These are phyloP conservation scores for Adansonia gregorii DNA, from an alignment of 441 rosid genomes.

Conservation along the genomic window DNA sequence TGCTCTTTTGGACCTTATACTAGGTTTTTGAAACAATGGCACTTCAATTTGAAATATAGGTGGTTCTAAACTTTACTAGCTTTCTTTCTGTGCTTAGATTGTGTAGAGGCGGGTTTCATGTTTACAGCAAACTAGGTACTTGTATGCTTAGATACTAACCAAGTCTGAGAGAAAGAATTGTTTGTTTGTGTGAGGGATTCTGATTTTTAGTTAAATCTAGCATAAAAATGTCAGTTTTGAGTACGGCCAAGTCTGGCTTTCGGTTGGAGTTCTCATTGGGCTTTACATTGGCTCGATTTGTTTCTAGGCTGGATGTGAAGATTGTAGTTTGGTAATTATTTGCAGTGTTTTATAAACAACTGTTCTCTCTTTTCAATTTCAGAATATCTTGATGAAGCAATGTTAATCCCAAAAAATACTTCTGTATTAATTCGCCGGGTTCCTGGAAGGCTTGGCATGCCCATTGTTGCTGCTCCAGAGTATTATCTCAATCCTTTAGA, in stretches of 20 bases:
- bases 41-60: too few relatives aligned
- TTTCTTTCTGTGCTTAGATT: too few relatives aligned
- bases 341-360: conserved; percentile 51
- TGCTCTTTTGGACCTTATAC: neutral
- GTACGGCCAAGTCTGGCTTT: neutral
- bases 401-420: conserved; percentile 92
- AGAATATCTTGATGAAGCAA: conserved; percentile 97
- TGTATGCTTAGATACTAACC: too few relatives aligned
- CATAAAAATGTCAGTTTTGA: neutral
- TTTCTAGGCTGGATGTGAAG: conserved; percentile 3
- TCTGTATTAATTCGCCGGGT: conserved; percentile 97
- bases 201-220: neutral
- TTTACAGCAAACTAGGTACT: too few relatives aligned
- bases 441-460: conserved; percentile 93
- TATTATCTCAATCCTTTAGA: conserved; percentile 66
- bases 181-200: neutral
- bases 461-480: conserved; percentile 90
- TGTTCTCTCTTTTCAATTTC: conserved; percentile 68
- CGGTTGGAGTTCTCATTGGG: conserved; percentile 16
- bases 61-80: too few relatives aligned
- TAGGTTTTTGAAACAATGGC: too few relatives aligned
- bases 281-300: conserved; percentile 19
- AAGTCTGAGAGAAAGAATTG: too few relatives aligned
- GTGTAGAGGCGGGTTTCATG: too few relatives aligned
- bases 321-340: conserved; percentile 18